A percentile compares a stretch with the other conserved stretches of the same genome.
Conservation (phyloP, 2,329 filamentous ascomycete species). For the Neofusicoccum parvum region DNA sequence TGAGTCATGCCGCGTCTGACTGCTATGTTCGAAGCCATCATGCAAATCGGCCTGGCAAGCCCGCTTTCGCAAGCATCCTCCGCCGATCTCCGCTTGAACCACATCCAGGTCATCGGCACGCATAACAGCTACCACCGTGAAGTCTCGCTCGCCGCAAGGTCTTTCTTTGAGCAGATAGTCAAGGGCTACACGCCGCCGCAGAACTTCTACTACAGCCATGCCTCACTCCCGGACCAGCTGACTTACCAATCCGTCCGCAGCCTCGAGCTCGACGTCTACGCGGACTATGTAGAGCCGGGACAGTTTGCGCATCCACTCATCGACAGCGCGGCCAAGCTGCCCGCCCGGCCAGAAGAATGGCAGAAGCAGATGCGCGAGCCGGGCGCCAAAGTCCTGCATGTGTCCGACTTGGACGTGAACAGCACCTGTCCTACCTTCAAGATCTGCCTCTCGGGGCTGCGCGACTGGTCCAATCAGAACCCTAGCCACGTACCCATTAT, state of each 20-base stretch:
- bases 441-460: constrained; percentile 47
- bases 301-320: constrained; percentile 51
- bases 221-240: constrained; percentile 48
- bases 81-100: constrained; percentile 50
- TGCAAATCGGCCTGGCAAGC: not conserved
- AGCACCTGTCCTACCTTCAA: constrained; percentile 51
- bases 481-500: constrained; percentile 50
- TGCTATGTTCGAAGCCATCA: constrained; percentile 1
- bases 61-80: not conserved
- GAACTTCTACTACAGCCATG: constrained; percentile 54
- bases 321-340: constrained; percentile 44
- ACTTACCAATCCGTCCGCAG: constrained; percentile 50
- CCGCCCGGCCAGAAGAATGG: constrained; percentile 40
- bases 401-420: constrained; percentile 53
- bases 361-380: constrained; percentile 42
- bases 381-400: constrained; percentile 54
- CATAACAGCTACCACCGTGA: constrained; percentile 58
- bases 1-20: constrained; percentile 1
- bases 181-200: constrained; percentile 31
- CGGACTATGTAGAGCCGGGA: constrained; percentile 50
- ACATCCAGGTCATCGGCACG: constrained; percentile 55
- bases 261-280: constrained; percentile 53
- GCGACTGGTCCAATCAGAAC: constrained; percentile 48
- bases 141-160: constrained; percentile 44
- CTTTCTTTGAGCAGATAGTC: constrained; percentile 43